Conservation (phyloP, 1,139 yeast species). For the Meyerozyma athensensis region DNA sequence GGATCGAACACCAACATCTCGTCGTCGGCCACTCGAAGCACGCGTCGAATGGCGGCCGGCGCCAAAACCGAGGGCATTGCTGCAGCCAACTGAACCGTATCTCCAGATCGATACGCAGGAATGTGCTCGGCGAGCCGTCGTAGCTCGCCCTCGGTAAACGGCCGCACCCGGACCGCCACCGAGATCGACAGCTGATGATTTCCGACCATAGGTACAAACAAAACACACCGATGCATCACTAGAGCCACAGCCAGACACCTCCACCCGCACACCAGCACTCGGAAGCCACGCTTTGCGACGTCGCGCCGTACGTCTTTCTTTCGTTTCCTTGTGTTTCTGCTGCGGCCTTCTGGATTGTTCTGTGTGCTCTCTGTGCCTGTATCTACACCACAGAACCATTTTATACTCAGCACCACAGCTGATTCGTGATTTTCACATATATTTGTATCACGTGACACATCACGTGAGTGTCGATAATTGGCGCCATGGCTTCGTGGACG, state of each 20-base stretch:
- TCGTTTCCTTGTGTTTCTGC: no score
- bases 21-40: conserved; percentile 82
- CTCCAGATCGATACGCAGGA: conserved; percentile 9
- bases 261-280: background rate
- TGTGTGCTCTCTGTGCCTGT: no score
- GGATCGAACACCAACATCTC: conserved; percentile 90
- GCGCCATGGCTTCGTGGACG: conserved; percentile 8
- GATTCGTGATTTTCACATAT: background rate
- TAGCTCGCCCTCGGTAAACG: conserved; percentile 57
- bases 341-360: no score
- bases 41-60: conserved; percentile 61
- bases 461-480: background rate
- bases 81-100: conserved; percentile 6
- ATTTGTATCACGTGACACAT: background rate
- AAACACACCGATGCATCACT: background rate
- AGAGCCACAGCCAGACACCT: no score
- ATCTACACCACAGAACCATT: no score
- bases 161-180: conserved; percentile 81
- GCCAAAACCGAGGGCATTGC: conserved; percentile 9
- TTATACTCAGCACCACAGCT: no score
- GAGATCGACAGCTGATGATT: conserved; percentile 59
- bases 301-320: no score
- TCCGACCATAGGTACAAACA: conserved; percentile 1
- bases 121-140: conserved; percentile 11
- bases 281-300: no score